These are phyloP conservation scores for Lithohypha guttulata DNA, from an alignment of 2,329 filamentous ascomycete species.

Conservation along the genomic window DNA sequence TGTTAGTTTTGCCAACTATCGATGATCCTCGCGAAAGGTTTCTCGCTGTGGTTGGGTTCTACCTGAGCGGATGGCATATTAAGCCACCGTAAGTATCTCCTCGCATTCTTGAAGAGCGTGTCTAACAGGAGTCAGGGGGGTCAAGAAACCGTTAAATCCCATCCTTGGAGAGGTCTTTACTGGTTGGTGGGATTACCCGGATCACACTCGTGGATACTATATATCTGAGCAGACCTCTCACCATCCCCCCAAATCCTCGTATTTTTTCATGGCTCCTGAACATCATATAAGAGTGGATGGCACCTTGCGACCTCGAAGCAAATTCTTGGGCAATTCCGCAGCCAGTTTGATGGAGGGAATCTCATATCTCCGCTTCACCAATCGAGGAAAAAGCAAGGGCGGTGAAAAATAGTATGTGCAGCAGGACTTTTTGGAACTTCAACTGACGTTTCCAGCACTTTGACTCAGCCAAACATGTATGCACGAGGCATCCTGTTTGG, in stretches of 20 bases:
- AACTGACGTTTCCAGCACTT: slow-evolving; percentile 46
- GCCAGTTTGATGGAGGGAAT: slow-evolving; percentile 98
- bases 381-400: slow-evolving; percentile 55
- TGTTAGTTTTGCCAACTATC: slow-evolving; percentile 75
- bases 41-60: slow-evolving; percentile 93
- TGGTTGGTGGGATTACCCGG: slow-evolving; percentile 87
- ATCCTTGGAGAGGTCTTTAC: slow-evolving; percentile 91
- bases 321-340: slow-evolving; percentile 91
- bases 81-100: slow-evolving; percentile 67
- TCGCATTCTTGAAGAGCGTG: slow-evolving; percentile 2
- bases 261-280: slow-evolving; percentile 95
- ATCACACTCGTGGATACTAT: slow-evolving; percentile 82
- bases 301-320: slow-evolving; percentile 86
- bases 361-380: slow-evolving; percentile 71
- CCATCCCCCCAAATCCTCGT: slow-evolving; percentile 95
- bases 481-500: slow-evolving; percentile 92
- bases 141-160: slow-evolving; percentile 96
- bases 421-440: background rate
- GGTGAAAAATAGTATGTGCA: slow-evolving; percentile 76
- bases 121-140: slow-evolving; percentile 50
- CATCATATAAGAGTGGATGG: slow-evolving; percentile 93
- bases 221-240: slow-evolving; percentile 96
- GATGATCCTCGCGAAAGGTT: slow-evolving; percentile 86
- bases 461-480: slow-evolving; percentile 99
- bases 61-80: slow-evolving; percentile 97